Percentiles rank a stretch among this genome's conserved stretches.
Evolutionary conservation across 2,329 filamentous ascomycete species (phyloP).

Genomic region (Aspergillus novofumigatus): DNA sequence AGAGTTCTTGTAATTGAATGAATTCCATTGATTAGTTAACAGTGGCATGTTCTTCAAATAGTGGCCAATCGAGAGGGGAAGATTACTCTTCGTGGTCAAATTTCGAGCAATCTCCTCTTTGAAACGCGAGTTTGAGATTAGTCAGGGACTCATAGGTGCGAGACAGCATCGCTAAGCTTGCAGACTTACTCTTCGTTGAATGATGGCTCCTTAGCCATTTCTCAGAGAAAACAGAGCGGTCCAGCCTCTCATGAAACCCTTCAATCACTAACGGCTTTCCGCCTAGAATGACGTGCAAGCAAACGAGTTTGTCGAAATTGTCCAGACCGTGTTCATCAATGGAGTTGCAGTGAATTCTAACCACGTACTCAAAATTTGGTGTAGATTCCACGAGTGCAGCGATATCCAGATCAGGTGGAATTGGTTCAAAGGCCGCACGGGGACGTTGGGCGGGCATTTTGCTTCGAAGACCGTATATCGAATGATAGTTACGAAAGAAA

Average conservation of each 20-base stretch:
- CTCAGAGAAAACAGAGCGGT: conserved; percentile 71
- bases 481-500: neutral
- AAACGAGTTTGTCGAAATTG: conserved; percentile 79
- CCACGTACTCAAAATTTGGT: conserved; percentile 81
- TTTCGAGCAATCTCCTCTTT: conserved; percentile 81
- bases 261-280: conserved; percentile 90
- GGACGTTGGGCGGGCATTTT: conserved; percentile 74
- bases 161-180: neutral
- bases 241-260: conserved; percentile 73
- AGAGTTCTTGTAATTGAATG: conserved; percentile 71
- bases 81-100: conserved; percentile 65
- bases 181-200: conserved; percentile 67
- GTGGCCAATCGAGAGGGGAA: conserved; percentile 82
- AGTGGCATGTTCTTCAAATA: conserved; percentile 85
- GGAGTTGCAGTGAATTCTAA: conserved; percentile 72
- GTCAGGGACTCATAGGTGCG: conserved; percentile 7
- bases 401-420: conserved; percentile 80
- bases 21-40: conserved; percentile 76
- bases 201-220: conserved; percentile 77
- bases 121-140: conserved; percentile 5
- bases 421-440: conserved; percentile 85
- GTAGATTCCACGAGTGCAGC: conserved; percentile 69
- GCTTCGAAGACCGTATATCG: neutral
- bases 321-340: conserved; percentile 72
- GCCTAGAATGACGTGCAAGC: conserved; percentile 75